Base-by-base conservation (phyloP, 768 basidiomycete species). In the Boletus huronensis region DNA sequence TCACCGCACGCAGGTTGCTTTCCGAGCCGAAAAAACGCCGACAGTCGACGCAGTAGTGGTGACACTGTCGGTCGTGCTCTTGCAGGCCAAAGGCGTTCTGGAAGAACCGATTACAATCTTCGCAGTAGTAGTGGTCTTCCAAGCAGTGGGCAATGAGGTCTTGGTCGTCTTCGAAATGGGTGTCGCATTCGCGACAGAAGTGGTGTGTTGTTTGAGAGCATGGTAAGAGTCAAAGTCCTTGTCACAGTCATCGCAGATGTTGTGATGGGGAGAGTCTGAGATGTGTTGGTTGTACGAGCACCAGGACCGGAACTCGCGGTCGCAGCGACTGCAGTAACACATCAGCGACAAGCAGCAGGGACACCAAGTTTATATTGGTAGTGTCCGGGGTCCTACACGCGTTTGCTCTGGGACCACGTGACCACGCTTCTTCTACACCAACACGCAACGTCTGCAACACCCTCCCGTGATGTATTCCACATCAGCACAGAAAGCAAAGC, bases 401-500 rank as follows among this genome's bases (percentile, higher is more conserved):
- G 69, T 67, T 35, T 21, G 38, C 35, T 21, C 16, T 48, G 16
- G 2, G 14, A 13, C 10, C 70, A 72, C 66, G 67, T 70, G 68
- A 69, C 44, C 47, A 8, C 7, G 10, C 19, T 3, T n/a, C 31
- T 45, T 43, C 52, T 54, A 28, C 17, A 28, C 8, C 14, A 44
- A 44, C 34, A 13, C 47, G 5, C 25, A 23, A 32, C 58, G 36
- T 17, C 41, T 16, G 21, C 35, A 19, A 47, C 53, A 21, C 44
- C 35, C 35, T 31, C 26, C 56, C 11, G 26, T 52, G 29, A 77
- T 78, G 76, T 89, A 87, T 73, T 75, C 80, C 32, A 80, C 84
- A 14, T 83, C 78, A 2, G 78, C 87, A 32, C 83, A 81, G 44
- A 89, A 90, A 70, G 84, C 88, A 54, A 88, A 89, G 58, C 75